phyloP scores from a whole-genome alignment of 2,329 filamentous ascomycete species.

The Zymoseptoria ardabiliae region DNA sequence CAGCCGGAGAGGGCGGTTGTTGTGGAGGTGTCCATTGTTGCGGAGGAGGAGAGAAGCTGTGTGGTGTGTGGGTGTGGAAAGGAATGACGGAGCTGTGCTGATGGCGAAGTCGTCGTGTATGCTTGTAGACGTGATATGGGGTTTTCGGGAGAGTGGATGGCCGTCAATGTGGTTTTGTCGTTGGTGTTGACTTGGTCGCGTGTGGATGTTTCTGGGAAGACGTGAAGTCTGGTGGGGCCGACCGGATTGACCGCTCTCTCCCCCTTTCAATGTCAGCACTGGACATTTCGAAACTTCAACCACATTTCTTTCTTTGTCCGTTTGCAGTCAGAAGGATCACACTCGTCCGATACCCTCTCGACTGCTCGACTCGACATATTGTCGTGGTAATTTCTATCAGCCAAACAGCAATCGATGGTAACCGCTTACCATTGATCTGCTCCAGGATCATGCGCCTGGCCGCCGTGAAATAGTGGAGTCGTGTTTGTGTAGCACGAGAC shows the following conservation, averaged over 20 bases:
- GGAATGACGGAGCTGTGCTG: neutral
- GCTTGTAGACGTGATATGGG: neutral
- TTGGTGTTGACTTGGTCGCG: neutral
- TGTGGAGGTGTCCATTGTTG: slow-evolving; percentile 22
- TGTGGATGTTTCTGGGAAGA: neutral
- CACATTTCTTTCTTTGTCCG: neutral
- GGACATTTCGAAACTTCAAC: neutral
- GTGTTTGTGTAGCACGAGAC: neutral
- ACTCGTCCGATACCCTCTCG: no score
- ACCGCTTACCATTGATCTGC: neutral
- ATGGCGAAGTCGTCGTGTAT: neutral
- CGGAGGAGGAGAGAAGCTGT: neutral
- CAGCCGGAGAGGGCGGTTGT: slow-evolving; percentile 48
- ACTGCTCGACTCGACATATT: no score
- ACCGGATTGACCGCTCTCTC: neutral
- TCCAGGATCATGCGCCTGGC: neutral
- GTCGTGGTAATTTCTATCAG: no score
- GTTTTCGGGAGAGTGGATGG: neutral
- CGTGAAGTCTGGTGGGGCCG: neutral
- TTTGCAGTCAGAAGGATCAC: neutral
- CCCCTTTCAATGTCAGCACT: neutral
- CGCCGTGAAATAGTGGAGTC: neutral
- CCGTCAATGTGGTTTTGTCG: neutral
- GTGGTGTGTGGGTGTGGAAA: neutral
- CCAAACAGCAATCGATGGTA: neutral